Evolutionary conservation across 495 filamentous ascomycete genomes (phyloP).

Genomic region (Lasiosphaeria hispida): DNA sequence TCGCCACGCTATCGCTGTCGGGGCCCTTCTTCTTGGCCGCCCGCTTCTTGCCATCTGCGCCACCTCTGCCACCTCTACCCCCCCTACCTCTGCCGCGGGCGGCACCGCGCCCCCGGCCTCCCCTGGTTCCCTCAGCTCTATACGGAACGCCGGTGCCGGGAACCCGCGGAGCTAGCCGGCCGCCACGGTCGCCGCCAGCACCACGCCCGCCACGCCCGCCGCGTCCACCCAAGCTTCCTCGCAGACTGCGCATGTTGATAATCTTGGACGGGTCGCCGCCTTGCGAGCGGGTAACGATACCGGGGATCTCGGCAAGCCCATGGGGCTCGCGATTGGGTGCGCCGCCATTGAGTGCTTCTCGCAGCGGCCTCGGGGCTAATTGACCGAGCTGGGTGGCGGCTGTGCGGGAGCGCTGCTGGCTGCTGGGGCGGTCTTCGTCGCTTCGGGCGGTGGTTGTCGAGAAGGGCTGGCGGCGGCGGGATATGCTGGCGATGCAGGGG

Average conservation of each 20-base stretch:
- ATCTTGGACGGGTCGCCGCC: conserved; percentile 17
- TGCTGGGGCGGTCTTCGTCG: conserved; percentile 8
- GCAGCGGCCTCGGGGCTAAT: not conserved
- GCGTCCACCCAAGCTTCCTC: conserved; percentile 16
- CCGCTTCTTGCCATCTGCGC: not conserved
- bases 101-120: not conserved
- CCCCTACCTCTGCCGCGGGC: conserved; percentile 5
- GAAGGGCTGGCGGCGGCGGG: conserved; percentile 11
- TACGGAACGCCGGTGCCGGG: not conserved
- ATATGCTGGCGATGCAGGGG: not conserved
- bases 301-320: conserved; percentile 17
- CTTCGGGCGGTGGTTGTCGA: conserved; percentile 16
- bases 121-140: not conserved
- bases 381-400: conserved; percentile 26
- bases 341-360: not conserved
- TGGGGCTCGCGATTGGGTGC: not conserved
- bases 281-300: conserved; percentile 1
- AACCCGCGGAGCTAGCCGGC: not conserved
- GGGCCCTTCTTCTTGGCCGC: conserved; percentile 1
- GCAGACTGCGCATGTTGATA: conserved; percentile 31
- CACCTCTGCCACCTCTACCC: not conserved
- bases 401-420: conserved; percentile 13
- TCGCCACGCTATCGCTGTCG: not conserved
- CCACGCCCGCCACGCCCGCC: not conserved
- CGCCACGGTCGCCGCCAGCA: not conserved